Conservation (phyloP, 2,329 filamentous ascomycete species). For the Talaromyces piceae region DNA sequence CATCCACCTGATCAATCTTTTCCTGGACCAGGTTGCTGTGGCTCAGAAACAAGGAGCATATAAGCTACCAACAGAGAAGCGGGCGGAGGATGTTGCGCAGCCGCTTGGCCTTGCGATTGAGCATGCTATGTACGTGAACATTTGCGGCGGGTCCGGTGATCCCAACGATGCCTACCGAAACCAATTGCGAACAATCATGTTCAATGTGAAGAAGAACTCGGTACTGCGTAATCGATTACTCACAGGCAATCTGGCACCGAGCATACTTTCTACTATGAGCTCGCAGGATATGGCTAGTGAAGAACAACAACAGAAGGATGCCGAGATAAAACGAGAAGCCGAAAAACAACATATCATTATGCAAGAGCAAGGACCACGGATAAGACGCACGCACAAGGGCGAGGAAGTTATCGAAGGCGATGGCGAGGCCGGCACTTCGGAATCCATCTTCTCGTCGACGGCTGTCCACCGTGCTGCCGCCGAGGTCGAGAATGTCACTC, state of each 20-base stretch:
- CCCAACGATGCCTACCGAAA: slow-evolving; percentile 49
- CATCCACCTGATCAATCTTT: slow-evolving; percentile 61
- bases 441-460: slow-evolving; percentile 42
- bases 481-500: slow-evolving; percentile 19
- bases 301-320: slow-evolving; percentile 63
- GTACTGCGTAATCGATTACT: slow-evolving; percentile 70
- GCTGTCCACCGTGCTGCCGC: slow-evolving; percentile 37
- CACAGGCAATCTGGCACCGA: slow-evolving; percentile 61
- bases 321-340: slow-evolving; percentile 49
- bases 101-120: slow-evolving; percentile 73
- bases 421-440: slow-evolving; percentile 38
- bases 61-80: slow-evolving; percentile 55
- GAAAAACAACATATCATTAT: slow-evolving; percentile 68
- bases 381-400: slow-evolving; percentile 88
- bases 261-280: slow-evolving; percentile 79
- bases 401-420: slow-evolving; percentile 84
- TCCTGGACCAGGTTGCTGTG: slow-evolving; percentile 57
- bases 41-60: slow-evolving; percentile 61
- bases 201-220: slow-evolving; percentile 84
- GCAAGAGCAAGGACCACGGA: slow-evolving; percentile 65
- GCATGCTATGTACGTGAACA: slow-evolving; percentile 53
- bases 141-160: slow-evolving; percentile 44
- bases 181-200: slow-evolving; percentile 68
- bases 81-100: slow-evolving; percentile 58
- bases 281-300: slow-evolving; percentile 87